Conservation (phyloP, 2,329 filamentous ascomycete genomes). For the Plenodomus biglobosus region DNA sequence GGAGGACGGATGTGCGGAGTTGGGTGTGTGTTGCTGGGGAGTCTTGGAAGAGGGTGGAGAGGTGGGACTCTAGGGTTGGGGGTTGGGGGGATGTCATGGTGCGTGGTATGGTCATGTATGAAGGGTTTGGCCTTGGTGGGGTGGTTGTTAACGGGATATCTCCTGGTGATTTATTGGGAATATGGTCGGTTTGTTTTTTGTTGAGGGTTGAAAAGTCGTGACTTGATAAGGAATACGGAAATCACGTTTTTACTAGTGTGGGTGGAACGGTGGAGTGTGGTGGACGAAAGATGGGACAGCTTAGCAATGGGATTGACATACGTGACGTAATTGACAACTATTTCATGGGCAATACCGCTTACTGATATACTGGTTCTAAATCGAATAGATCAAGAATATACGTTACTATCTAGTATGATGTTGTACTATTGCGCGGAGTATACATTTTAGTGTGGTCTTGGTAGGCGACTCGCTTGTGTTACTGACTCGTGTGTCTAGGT, state of each 20-base stretch:
- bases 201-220: neutral
- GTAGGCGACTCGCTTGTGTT: no score
- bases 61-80: slow-evolving; percentile 3
- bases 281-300: neutral
- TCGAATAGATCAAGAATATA: no score
- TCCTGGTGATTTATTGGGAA: neutral
- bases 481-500: no score
- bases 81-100: slow-evolving; percentile 3
- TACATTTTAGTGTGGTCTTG: no score
- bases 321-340: no score
- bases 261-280: neutral
- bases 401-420: no score
- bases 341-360: no score
- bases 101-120: neutral
- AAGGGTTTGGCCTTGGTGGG: neutral
- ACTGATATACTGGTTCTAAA: no score
- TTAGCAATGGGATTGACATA: neutral
- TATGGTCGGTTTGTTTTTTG: no score
- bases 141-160: neutral
- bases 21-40: slow-evolving; percentile 2
- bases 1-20: slow-evolving; percentile 15
- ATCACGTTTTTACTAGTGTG: neutral
- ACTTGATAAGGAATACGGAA: neutral
- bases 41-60: slow-evolving; percentile 4
- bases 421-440: no score